Evolutionary conservation across 2,329 filamentous ascomycete genomes (phyloP).

Genomic region (Akanthomyces uredinophilus): DNA sequence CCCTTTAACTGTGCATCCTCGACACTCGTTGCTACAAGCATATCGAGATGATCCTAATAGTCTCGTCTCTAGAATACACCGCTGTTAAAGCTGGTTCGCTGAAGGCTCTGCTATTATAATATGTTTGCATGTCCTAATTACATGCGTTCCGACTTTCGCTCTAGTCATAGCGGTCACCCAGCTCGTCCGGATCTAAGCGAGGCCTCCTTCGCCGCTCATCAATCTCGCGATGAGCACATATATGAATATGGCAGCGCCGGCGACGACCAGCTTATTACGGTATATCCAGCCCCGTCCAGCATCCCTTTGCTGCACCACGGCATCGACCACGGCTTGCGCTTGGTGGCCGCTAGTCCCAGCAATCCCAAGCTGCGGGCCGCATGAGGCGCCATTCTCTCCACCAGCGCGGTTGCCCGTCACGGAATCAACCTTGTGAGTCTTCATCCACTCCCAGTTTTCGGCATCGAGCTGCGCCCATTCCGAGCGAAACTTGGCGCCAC

Average conservation of each 20-base stretch:
- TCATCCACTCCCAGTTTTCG: slow-evolving; percentile 92
- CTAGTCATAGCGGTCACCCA: not conserved
- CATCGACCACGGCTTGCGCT: slow-evolving; percentile 71
- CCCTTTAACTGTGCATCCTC: not conserved
- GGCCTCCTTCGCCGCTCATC: slow-evolving; percentile 45
- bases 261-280: slow-evolving; percentile 71
- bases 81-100: not conserved
- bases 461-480: slow-evolving; percentile 88
- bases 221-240: slow-evolving; percentile 81
- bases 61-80: not conserved
- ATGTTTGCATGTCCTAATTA: not conserved
- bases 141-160: not conserved
- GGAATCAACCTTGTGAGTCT: slow-evolving; percentile 71
- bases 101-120: not conserved
- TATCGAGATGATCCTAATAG: not conserved
- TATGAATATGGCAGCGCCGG: slow-evolving; percentile 64
- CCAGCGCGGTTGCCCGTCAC: slow-evolving; percentile 60
- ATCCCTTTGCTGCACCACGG: slow-evolving; percentile 67
- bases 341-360: slow-evolving; percentile 55
- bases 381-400: slow-evolving; percentile 46
- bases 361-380: slow-evolving; percentile 54
- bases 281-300: slow-evolving; percentile 78
- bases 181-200: not conserved
- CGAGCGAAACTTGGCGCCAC: slow-evolving; percentile 79
- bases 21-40: not conserved